A percentile compares a stretch with the other conserved stretches of the same genome.
Conservation (phyloP, 2,329 filamentous ascomycete genomes). For the Dactylella cylindrospora region DNA sequence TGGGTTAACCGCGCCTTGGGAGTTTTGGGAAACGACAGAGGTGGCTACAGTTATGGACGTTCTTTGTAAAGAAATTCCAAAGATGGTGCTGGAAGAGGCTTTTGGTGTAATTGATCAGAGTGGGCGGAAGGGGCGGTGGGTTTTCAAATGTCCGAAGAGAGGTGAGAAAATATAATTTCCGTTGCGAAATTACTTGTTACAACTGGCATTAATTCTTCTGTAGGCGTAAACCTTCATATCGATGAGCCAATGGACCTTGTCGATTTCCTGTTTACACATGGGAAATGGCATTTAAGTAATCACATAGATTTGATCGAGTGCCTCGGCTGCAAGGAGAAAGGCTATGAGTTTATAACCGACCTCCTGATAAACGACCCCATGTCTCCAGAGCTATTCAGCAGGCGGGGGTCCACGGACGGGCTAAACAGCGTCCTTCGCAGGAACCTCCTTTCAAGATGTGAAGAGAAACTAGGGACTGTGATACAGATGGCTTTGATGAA, state of each 20-base stretch:
- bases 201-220: no score
- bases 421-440: background rate
- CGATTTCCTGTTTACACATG: background rate
- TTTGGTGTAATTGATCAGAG: background rate
- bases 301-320: conserved; percentile 8
- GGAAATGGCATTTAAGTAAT: conserved; percentile 1
- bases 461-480: background rate
- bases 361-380: background rate
- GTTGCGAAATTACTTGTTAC: no score
- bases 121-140: background rate
- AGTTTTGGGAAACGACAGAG: conserved; percentile 26
- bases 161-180: no score
- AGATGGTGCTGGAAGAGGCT: background rate
- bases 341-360: background rate
- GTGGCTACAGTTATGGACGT: background rate
- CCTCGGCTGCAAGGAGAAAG: background rate
- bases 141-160: background rate
- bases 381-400: background rate
- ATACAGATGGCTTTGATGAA: background rate
- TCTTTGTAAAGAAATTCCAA: conserved; percentile 20
- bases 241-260: background rate
- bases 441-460: background rate
- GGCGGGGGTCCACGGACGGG: background rate
- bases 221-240: background rate
- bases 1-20: background rate